Conservation (phyloP, 2,329 filamentous ascomycete species). For the Aureobasidium subglaciale region DNA sequence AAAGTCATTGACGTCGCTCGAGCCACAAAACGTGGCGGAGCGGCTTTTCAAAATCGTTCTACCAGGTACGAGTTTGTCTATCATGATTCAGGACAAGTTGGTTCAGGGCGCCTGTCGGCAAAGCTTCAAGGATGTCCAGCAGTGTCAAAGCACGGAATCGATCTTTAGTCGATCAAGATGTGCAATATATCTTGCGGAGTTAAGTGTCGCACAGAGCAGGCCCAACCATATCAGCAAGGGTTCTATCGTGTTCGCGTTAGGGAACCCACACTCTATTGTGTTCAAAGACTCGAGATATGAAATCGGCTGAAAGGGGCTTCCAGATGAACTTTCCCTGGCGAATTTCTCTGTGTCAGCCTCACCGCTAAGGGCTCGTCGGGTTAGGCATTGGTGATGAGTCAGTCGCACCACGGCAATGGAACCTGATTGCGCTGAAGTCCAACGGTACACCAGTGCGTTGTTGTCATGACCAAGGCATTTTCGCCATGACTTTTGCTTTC, state of each 20-base stretch:
- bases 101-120: not conserved
- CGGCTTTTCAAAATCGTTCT: not conserved
- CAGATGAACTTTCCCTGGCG: not conserved
- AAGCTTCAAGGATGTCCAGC: not conserved
- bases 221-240: not conserved
- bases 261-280: not conserved
- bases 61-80: not conserved
- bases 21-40: not conserved
- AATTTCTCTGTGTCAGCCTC: not conserved
- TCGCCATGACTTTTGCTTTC: too few species aligned
- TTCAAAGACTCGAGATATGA: not conserved
- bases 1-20: not conserved
- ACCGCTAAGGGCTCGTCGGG: not conserved
- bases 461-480: not conserved
- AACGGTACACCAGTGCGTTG: not conserved
- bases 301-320: not conserved
- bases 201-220: not conserved
- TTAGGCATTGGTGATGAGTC: not conserved
- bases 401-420: not conserved
- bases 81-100: not conserved
- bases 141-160: not conserved
- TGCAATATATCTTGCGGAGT: not conserved
- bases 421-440: not conserved
- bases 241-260: not conserved
- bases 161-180: conserved; percentile 4